These are phyloP conservation scores for Arthrobotrys megalospora DNA, from an alignment of 2,329 filamentous ascomycete species.

Conservation along the genomic window DNA sequence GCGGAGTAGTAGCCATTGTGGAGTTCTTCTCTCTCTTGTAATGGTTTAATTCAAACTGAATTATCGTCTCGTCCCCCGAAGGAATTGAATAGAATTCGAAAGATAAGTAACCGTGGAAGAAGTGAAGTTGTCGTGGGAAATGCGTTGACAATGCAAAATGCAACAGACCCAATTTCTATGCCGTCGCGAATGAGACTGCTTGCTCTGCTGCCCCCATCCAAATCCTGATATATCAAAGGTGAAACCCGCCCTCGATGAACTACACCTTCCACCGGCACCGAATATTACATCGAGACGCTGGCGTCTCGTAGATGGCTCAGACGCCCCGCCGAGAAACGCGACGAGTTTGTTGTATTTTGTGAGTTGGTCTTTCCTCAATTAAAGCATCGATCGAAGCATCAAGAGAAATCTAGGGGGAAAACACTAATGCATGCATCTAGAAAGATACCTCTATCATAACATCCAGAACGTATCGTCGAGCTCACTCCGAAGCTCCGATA, in stretches of 20 bases:
- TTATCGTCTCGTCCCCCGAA: too few relatives aligned
- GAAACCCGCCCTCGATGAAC: background rate
- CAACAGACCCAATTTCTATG: conserved; percentile 23
- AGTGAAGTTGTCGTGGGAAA: background rate
- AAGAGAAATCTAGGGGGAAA: background rate
- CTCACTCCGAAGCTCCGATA: conserved; percentile 16
- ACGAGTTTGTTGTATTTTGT: conserved; percentile 54
- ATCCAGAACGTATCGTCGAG: conserved; percentile 4
- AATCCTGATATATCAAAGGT: background rate
- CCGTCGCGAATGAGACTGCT: too few relatives aligned
- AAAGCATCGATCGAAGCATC: background rate
- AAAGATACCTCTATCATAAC: background rate
- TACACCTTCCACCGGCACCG: background rate
- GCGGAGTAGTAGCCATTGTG: background rate
- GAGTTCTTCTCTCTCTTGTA: background rate
- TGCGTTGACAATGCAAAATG: conserved; percentile 43
- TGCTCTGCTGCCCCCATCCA: background rate
- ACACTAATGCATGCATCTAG: background rate
- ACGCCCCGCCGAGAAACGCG: background rate
- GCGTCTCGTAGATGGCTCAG: background rate
- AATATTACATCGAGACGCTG: background rate
- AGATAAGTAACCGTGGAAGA: too few relatives aligned
- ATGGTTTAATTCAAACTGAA: too few relatives aligned
- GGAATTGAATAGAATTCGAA: too few relatives aligned
- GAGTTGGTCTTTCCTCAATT: conserved; percentile 44